Evolutionary conservation across 2,329 filamentous ascomycete genomes (phyloP).

Genomic region (Colletotrichum sp.): DNA sequence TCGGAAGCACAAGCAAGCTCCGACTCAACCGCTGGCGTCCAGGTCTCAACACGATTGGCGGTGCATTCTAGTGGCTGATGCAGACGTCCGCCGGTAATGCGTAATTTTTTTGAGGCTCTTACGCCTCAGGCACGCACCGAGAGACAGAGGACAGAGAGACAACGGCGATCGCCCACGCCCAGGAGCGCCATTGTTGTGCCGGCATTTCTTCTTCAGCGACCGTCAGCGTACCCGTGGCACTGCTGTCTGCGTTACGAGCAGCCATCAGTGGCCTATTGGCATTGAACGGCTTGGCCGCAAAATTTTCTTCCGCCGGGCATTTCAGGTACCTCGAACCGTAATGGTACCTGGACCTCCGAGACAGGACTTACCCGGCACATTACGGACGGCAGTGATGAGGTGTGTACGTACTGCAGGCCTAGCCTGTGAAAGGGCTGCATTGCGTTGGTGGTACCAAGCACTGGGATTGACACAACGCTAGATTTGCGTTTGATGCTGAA

Average conservation of each 20-base stretch:
- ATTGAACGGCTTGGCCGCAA: background rate
- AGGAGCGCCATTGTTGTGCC: background rate
- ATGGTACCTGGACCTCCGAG: background rate
- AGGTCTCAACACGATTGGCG: background rate
- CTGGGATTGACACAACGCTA: constrained; percentile 13
- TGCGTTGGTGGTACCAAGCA: constrained; percentile 5
- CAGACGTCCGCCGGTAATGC: background rate
- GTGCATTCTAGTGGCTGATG: background rate
- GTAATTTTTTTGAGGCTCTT: constrained; percentile 20
- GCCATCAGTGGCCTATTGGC: background rate
- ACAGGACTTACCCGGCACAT: background rate
- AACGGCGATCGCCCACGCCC: background rate
- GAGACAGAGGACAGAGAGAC: background rate
- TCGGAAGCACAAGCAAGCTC: background rate
- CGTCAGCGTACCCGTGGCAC: background rate
- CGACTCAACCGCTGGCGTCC: background rate
- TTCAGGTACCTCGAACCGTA: background rate
- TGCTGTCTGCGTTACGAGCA: background rate
- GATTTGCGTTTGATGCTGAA: constrained; percentile 14
- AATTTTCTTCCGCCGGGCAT: background rate
- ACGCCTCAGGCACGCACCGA: constrained; percentile 16
- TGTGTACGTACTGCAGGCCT: background rate
- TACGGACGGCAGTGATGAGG: background rate
- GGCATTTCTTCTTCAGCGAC: constrained; percentile 2
- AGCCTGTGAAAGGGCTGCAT: background rate